Percentiles rank a stretch among this genome's conserved stretches.
Evolutionary conservation across 2,329 filamentous ascomycete species (phyloP).

Genomic region (Metarhizium anisopliae): DNA sequence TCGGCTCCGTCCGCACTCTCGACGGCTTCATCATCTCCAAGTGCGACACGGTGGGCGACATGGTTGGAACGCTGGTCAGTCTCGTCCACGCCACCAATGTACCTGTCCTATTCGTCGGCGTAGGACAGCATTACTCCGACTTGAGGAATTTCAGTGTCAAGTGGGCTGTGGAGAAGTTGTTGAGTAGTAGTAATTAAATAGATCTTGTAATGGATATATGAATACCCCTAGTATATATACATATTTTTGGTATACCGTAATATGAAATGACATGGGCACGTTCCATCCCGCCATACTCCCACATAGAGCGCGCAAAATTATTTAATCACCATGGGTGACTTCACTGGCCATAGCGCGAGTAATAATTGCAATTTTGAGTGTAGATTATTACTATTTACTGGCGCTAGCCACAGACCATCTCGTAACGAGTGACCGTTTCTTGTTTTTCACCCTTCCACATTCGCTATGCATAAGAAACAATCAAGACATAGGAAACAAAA

Average conservation of each 20-base stretch:
- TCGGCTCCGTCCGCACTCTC: conserved; percentile 69
- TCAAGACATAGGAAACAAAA: conserved; percentile 4
- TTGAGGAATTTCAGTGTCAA: conserved; percentile 60
- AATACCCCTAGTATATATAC: background rate
- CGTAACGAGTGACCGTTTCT: background rate
- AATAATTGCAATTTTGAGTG: background rate
- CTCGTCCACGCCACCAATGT: conserved; percentile 97
- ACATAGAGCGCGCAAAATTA: no score
- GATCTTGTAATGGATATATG: background rate
- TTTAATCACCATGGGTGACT: background rate
- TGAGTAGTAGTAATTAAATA: conserved; percentile 40
- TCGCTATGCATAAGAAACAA: conserved; percentile 11
- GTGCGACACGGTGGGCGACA: conserved; percentile 98
- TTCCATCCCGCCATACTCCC: no score
- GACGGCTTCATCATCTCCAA: conserved; percentile 99
- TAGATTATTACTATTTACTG: conserved; percentile 14
- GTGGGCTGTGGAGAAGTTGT: conserved; percentile 59
- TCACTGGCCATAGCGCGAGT: background rate
- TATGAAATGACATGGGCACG: no score
- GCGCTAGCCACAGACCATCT: background rate
- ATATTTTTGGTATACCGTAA: no score
- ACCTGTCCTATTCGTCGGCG: conserved; percentile 83
- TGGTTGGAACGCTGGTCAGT: conserved; percentile 91
- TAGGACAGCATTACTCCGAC: conserved; percentile 61
- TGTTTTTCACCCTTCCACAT: background rate